Conservation (phyloP, 2,329 filamentous ascomycete species). For the Pyrenophora graminea region DNA sequence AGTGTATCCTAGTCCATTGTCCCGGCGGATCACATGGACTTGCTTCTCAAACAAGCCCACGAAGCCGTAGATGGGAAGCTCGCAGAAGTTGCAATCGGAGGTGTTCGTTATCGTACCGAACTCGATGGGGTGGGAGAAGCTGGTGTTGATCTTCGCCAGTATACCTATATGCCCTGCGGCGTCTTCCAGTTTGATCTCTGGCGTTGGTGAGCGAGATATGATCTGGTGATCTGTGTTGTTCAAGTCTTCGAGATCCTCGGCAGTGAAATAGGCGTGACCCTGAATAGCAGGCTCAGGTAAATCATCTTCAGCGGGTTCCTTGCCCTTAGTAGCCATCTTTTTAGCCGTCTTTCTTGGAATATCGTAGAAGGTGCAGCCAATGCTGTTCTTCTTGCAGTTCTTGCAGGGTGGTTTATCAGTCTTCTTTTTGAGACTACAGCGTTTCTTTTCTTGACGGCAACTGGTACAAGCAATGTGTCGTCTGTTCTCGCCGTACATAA, state of each 20-base stretch:
- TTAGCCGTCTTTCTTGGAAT: slow-evolving; percentile 12
- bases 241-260: slow-evolving; percentile 24
- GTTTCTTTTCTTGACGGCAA: slow-evolving; percentile 34
- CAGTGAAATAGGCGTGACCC: slow-evolving; percentile 12
- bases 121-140: slow-evolving; percentile 48
- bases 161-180: slow-evolving; percentile 28
- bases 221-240: slow-evolving; percentile 3
- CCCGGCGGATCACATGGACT: slow-evolving; percentile 43
- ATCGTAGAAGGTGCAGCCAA: slow-evolving; percentile 40
- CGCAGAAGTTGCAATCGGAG: slow-evolving; percentile 49
- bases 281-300: slow-evolving; percentile 9
- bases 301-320: neutral
- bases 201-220: slow-evolving; percentile 22
- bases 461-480: slow-evolving; percentile 30
- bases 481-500: slow-evolving; percentile 24
- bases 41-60: slow-evolving; percentile 44
- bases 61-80: slow-evolving; percentile 47
- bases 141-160: slow-evolving; percentile 43
- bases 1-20: slow-evolving; percentile 42
- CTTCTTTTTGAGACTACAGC: slow-evolving; percentile 40
- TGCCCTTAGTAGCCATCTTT: slow-evolving; percentile 7
- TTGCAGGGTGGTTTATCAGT: slow-evolving; percentile 40
- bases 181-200: slow-evolving; percentile 36
- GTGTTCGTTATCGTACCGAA: slow-evolving; percentile 29
- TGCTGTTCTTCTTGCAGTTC: slow-evolving; percentile 29